These are phyloP conservation scores for Penicillium canariense DNA, from an alignment of 495 filamentous ascomycete genomes.

Conservation along the genomic window DNA sequence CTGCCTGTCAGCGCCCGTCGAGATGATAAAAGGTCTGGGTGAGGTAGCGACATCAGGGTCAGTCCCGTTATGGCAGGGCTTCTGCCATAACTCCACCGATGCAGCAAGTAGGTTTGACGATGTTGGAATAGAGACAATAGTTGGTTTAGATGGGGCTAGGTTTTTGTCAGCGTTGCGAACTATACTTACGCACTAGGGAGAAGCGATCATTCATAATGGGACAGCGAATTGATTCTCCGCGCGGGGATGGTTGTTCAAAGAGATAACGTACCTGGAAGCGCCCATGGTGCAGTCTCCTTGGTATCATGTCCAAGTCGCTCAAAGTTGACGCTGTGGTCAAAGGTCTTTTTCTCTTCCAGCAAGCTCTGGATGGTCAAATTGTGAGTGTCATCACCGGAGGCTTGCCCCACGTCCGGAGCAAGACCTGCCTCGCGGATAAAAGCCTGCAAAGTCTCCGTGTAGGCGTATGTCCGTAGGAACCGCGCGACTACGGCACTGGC, in stretches of 20 bases:
- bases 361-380: conserved; percentile 62
- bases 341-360: conserved; percentile 63
- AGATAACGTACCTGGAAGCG: conserved; percentile 43
- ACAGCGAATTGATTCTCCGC: background rate
- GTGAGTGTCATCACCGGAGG: conserved; percentile 41
- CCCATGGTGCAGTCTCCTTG: conserved; percentile 46
- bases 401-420: conserved; percentile 38
- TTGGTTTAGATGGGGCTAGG: conserved; percentile 50
- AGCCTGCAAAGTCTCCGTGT: conserved; percentile 55
- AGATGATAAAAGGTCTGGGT: conserved; percentile 35
- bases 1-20: conserved; percentile 53
- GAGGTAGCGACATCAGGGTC: conserved; percentile 2
- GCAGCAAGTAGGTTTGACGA: conserved; percentile 55
- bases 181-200: background rate
- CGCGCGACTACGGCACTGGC: conserved; percentile 56
- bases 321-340: conserved; percentile 55
- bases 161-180: conserved; percentile 5
- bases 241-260: background rate
- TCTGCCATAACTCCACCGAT: conserved; percentile 43
- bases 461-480: conserved; percentile 59
- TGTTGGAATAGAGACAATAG: conserved; percentile 39
- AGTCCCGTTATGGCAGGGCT: conserved; percentile 10
- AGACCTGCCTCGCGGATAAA: conserved; percentile 65
- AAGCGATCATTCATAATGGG: too few relatives aligned
- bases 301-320: conserved; percentile 49